Evolutionary conservation across 2,329 filamentous ascomycete species (phyloP), one percentile per base, ranked within the genome.

Genomic region (Penicillium polonicum): DNA sequence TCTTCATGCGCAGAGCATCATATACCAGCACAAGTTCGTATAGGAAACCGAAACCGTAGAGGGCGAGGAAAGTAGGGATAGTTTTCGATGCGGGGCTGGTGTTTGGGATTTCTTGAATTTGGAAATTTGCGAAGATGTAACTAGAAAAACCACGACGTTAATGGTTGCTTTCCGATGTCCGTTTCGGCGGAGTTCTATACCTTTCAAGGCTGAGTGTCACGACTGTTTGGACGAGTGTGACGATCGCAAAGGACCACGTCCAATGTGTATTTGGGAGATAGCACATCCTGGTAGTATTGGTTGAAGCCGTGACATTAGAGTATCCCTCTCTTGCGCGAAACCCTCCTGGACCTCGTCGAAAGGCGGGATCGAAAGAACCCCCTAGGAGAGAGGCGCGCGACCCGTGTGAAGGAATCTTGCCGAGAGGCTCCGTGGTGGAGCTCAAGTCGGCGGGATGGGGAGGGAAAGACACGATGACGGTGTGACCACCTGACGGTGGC

Each of bases 1-100:
- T 99, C 77, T 97, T 97, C 72, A 93, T 82, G 62, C 92, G 88
- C 58, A 99, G 82, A 17, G 93, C 94, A 79, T 99, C 94, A 83
- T 92, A 97, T 13, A 94, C 90, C 52, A 99, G 82, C 29, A 95
- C 79, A 33, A 97, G 79, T 72, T 96, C 88, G 78, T 97, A 99
- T 57, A 99, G 76, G 78, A 96, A 97, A 60, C 91, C 94, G 74
- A 99, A 97, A 74, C 97, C 96, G 80, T 97, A 96, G 46, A 99
- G 85, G 25, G 93, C 91, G 58, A 99, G 82, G 77, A 97, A 97
- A 38, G 93, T 97, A 27, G 94, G 93, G 63, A 99, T 96, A 0
- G 92, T 85, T 73, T 78, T 80, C 48, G 80, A 77, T 49, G 80
- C 77, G 48, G 72, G 78, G 49, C 73, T 69, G 19, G 68, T 61